Base-by-base conservation (phyloP, 2,329 filamentous ascomycete species). In the Stenocarpella maydis region DNA sequence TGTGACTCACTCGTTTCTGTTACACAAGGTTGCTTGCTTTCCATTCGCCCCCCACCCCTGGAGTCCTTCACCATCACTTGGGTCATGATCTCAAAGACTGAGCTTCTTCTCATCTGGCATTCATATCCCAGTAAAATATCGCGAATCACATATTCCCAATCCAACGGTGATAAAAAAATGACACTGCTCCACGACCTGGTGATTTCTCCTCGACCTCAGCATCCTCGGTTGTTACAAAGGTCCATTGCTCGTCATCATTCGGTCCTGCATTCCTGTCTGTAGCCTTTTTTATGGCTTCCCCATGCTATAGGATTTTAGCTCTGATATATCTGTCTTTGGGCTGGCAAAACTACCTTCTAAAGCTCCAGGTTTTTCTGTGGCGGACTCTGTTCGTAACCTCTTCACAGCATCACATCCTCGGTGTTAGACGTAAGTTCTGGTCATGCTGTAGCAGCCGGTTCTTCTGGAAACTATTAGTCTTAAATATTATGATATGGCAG, bases 361-460 rank as follows among this genome's bases (percentile, higher is more conserved):
- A 9, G 17, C 24, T 28, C 14, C 49, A 28, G 2, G 49, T 50
- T 6, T 24, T 50, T 50, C 49, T 24, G 8, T 19, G 24, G 24
- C 4, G 24, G 47, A 19, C 24, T 28, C 15, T 28, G 24, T 28
- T 50, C 9, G 47, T 17, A 5, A 14, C 7, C 24, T 50, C 14
- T 28, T 17, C 47, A 28, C 47, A 50, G 26, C 14, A 10, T 19
- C 14, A 9, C 15, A 50, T 28, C 28, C 14, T 28, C 28, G 24
- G 6, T 14, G 47, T 50, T 17, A 24, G 6, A 19, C 15, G 14
- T 1, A 17, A 24, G 15, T 50, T 19, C 3, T 6, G 24, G 12
- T 28, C 0, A 1, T 1, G 6, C 14, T 17, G 47, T 0, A 28
- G 47, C 14, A 7, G 1, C 47, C 1, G 24, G 4, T 17, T 19